phyloP scores from a whole-genome alignment of 2,329 filamentous ascomycete species.

The Fusarium lateritium region DNA sequence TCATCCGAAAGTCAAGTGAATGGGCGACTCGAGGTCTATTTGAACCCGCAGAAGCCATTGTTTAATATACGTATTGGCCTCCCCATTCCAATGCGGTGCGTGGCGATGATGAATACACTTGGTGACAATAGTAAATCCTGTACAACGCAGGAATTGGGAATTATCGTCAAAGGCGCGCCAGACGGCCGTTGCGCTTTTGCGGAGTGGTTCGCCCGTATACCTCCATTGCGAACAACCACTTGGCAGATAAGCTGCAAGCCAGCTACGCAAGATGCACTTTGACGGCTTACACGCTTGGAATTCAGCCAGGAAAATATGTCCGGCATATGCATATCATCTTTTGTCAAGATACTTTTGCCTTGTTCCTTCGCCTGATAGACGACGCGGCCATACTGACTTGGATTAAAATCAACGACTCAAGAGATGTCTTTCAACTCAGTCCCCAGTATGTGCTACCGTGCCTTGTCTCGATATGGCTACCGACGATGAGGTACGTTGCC shows the following conservation, averaged over 20 bases:
- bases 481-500: constrained; percentile 25
- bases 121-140: constrained; percentile 4
- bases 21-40: constrained; percentile 32
- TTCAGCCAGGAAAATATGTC: constrained; percentile 5
- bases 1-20: not conserved
- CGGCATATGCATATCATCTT: constrained; percentile 1
- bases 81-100: not conserved
- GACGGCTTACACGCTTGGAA: not conserved
- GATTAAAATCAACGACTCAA: constrained; percentile 5
- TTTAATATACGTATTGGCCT: constrained; percentile 9
- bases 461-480: constrained; percentile 23
- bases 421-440: constrained; percentile 7
- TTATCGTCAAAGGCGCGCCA: constrained; percentile 22
- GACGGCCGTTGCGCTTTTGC: not conserved
- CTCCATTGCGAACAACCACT: constrained; percentile 6
- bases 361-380: constrained; percentile 14
- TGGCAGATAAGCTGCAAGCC: constrained; percentile 6
- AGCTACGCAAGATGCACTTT: constrained; percentile 8
- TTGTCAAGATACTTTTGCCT: constrained; percentile 1
- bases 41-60: constrained; percentile 17
- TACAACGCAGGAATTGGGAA: constrained; percentile 16
- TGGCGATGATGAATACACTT: not conserved
- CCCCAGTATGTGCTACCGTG: constrained; percentile 17
- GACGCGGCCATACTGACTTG: constrained; percentile 25
- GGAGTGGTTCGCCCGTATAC: constrained; percentile 32